Evolutionary conservation across 1,284 basidiomycete genomes (phyloP), one percentile per base, ranked within the genome.

Genomic region (Cutaneotrichosporon sp.): DNA sequence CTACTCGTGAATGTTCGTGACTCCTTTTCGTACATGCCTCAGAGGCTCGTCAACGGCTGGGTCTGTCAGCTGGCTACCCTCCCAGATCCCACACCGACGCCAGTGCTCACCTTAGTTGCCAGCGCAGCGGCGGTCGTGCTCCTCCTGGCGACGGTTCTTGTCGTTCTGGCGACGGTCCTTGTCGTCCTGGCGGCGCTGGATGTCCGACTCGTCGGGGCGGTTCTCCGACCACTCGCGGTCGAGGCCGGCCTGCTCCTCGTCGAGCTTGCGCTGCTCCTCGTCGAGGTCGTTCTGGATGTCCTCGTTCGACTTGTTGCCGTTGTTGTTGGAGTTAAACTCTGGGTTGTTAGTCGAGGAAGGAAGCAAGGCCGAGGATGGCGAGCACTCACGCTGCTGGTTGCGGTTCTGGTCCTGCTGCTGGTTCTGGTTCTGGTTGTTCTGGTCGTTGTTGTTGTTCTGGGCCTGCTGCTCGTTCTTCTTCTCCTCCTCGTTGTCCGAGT

Each of bases 311-410:
- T 45, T 24, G 34, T 50, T 13, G 38, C 54, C 9, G 31, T 52
- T 33, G 42, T 59, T 50, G 25, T 56, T 54, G 33, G 57, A 54
- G 45, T 63, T 54, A 22, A 38, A 34, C 51, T 24, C 29, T 53
- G 33, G n/a, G 24, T 7, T 53, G 36, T 27, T 24, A 54, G 36
- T 24, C 7, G 16, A 24, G 4, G 18, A 18, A 5, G 11, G 10
- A 18, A 8, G 18, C 45, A 24, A 42, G 34, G 34, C 5, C n/a
- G n/a, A n/a, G 11, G 34, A 13, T 36, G 34, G 14, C 11, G 13
- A 13, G 34, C 5, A 42, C 25, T 45, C 54, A 45, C 25, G 54
- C 24, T 55, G n/a, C 34, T 43, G 20, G 24, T 10, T 27, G 52
- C 34, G 11, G 53, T 27, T 24, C 27, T 54, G 25, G 18, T 34